A percentile compares a stretch with the other conserved stretches of the same genome.
Evolutionary conservation across 1,139 yeast species (phyloP).

Genomic region (Zygosaccharomyces pseudobailii): DNA sequence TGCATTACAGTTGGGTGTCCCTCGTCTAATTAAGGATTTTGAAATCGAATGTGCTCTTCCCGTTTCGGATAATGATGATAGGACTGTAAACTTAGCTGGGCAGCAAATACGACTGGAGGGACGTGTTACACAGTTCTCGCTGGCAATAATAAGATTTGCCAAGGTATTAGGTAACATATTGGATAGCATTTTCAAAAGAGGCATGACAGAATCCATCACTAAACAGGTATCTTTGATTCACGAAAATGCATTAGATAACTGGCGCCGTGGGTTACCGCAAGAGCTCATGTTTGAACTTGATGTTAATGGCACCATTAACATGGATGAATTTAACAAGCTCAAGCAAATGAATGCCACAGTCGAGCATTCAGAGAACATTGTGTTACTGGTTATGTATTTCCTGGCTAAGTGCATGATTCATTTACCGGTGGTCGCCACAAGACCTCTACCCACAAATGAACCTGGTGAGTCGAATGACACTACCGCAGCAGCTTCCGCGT

Average conservation of each 20-base stretch:
- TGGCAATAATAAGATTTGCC: slow-evolving; percentile 63
- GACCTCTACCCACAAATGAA: slow-evolving; percentile 16
- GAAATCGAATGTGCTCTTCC: slow-evolving; percentile 88
- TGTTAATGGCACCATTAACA: slow-evolving; percentile 47
- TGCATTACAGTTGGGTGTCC: slow-evolving; percentile 75
- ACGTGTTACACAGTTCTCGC: slow-evolving; percentile 57
- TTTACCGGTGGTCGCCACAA: slow-evolving; percentile 63
- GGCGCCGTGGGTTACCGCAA: slow-evolving; percentile 70
- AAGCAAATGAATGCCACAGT: slow-evolving; percentile 11
- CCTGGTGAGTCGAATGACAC: not conserved
- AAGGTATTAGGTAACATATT: slow-evolving; percentile 70
- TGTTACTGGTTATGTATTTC: slow-evolving; percentile 63
- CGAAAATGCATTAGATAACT: slow-evolving; percentile 70
- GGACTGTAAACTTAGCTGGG: slow-evolving; percentile 41
- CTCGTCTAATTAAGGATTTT: slow-evolving; percentile 69
- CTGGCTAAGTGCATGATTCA: slow-evolving; percentile 78
- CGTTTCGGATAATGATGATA: slow-evolving; percentile 52
- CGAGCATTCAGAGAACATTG: slow-evolving; percentile 43
- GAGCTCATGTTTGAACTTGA: slow-evolving; percentile 63
- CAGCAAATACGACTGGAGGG: slow-evolving; percentile 47
- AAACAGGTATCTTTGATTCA: slow-evolving; percentile 40
- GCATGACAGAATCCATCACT: slow-evolving; percentile 39
- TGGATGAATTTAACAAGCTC: slow-evolving; percentile 29
- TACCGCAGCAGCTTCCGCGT: slow-evolving; percentile 1
- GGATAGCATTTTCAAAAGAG: slow-evolving; percentile 57